Evolutionary conservation across 78 protist genomes (phyloP).

Genomic region (Planoprotostelium fungivorum): DNA sequence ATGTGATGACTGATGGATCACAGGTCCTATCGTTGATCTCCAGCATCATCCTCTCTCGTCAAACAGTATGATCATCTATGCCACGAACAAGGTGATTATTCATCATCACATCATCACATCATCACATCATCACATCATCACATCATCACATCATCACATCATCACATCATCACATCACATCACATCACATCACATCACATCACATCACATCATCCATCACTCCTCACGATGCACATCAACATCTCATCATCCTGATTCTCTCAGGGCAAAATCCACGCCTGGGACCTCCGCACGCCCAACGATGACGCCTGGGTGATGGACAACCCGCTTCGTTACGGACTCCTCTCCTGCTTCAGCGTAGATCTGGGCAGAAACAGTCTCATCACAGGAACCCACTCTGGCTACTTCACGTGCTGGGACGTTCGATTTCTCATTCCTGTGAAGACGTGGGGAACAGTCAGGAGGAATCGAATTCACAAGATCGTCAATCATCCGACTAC

Average conservation of each 20-base stretch:
- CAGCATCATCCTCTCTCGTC: constrained; percentile 40
- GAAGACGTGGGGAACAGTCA: background rate
- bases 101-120: no score
- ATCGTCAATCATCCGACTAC: constrained; percentile 34
- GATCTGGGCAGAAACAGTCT: constrained; percentile 50
- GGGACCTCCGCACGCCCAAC: constrained; percentile 54
- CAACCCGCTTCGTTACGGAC: constrained; percentile 36
- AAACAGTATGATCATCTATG: constrained; percentile 44
- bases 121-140: background rate
- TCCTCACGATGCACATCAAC: no score
- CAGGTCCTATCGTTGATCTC: constrained; percentile 24
- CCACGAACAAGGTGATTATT: constrained; percentile 21
- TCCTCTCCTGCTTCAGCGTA: constrained; percentile 27
- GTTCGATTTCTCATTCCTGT: constrained; percentile 55
- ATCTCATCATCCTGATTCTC: no score
- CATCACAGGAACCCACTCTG: constrained; percentile 51
- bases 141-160: background rate
- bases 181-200: background rate
- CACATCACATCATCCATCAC: no score
- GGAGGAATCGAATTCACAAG: background rate
- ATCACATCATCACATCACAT: no score
- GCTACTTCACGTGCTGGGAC: constrained; percentile 59
- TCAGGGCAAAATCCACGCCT: constrained; percentile 56
- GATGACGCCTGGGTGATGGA: constrained; percentile 39
- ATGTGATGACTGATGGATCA: no score